Evolutionary conservation across 2,329 filamentous ascomycete genomes (phyloP).

Genomic region (Trichocomaceae sp.): DNA sequence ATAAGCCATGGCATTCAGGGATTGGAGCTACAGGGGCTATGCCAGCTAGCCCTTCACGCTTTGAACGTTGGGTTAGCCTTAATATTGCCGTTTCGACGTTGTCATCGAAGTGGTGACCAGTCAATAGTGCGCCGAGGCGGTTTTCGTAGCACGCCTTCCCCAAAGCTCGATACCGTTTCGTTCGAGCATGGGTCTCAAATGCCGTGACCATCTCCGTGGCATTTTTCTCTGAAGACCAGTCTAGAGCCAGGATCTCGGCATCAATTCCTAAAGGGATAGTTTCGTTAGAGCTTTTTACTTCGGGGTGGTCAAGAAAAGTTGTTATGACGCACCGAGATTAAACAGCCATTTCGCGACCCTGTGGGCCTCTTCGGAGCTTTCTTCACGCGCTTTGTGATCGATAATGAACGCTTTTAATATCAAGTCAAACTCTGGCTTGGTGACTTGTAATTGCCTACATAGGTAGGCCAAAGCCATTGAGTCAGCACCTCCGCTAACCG

Average conservation of each 20-base stretch:
- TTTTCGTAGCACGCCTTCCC: slow-evolving; percentile 53
- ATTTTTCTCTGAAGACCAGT: slow-evolving; percentile 44
- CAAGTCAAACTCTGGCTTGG: slow-evolving; percentile 18
- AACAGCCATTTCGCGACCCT: slow-evolving; percentile 43
- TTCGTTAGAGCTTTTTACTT: not conserved
- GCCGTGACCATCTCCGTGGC: slow-evolving; percentile 47
- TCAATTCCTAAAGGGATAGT: slow-evolving; percentile 23
- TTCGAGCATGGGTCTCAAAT: slow-evolving; percentile 71
- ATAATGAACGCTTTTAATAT: slow-evolving; percentile 52
- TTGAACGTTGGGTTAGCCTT: slow-evolving; percentile 63
- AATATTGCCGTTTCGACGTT: slow-evolving; percentile 84
- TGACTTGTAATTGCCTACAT: slow-evolving; percentile 47
- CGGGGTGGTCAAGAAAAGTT: not conserved
- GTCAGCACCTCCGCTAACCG: slow-evolving; percentile 87
- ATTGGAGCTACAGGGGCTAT: slow-evolving; percentile 62
- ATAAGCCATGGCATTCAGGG: slow-evolving; percentile 74
- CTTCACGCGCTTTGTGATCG: slow-evolving; percentile 53
- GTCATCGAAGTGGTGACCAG: slow-evolving; percentile 86
- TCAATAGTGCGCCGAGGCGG: slow-evolving; percentile 56
- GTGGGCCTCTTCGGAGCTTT: slow-evolving; percentile 50
- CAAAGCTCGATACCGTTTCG: slow-evolving; percentile 64
- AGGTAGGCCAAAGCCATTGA: slow-evolving; percentile 92
- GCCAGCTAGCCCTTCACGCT: slow-evolving; percentile 63
- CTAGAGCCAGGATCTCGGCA: slow-evolving; percentile 36
- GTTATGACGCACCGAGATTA: slow-evolving; percentile 34